A percentile compares a stretch with the other conserved stretches of the same genome.
Evolutionary conservation across 371 early-diverging fungal genomes (phyloP).

Genomic region (Gilbertella persicaria): DNA sequence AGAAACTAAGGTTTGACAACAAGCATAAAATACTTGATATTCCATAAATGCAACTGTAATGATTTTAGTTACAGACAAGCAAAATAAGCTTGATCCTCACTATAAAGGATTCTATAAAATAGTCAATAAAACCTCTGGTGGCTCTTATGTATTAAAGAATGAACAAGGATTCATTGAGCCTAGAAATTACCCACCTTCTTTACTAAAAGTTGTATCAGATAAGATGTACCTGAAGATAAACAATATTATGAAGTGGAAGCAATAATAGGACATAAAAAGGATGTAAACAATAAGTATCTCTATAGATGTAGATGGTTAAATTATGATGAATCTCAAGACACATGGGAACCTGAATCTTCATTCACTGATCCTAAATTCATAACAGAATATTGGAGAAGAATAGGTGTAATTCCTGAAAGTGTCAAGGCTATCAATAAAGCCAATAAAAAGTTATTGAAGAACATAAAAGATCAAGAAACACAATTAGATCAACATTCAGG

Average conservation of each 20-base stretch:
- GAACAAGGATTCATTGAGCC: background rate
- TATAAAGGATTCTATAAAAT: background rate
- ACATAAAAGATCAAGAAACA: too few species aligned
- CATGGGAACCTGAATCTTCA: conserved; percentile 23
- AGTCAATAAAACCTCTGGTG: background rate
- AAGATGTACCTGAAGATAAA: background rate
- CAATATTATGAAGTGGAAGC: background rate
- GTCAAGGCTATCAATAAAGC: background rate
- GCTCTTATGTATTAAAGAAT: background rate
- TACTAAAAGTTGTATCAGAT: background rate
- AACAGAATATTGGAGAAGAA: conserved; percentile 15
- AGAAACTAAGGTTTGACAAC: background rate
- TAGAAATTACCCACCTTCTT: background rate
- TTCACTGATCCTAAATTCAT: conserved; percentile 18
- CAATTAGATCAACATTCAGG: too few species aligned
- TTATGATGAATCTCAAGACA: conserved; percentile 20
- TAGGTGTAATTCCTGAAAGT: conserved; percentile 1
- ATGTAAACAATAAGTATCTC: conserved; percentile 5
- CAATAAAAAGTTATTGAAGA: background rate
- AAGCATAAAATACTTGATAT: background rate
- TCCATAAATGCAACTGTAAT: background rate
- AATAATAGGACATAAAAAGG: conserved; percentile 3
- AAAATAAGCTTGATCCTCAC: background rate
- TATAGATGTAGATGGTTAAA: conserved; percentile 27
- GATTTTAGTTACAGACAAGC: too few species aligned